phyloP scores from a whole-genome alignment of 495 filamentous ascomycete species.

The Talaromyces stipitatus region DNA sequence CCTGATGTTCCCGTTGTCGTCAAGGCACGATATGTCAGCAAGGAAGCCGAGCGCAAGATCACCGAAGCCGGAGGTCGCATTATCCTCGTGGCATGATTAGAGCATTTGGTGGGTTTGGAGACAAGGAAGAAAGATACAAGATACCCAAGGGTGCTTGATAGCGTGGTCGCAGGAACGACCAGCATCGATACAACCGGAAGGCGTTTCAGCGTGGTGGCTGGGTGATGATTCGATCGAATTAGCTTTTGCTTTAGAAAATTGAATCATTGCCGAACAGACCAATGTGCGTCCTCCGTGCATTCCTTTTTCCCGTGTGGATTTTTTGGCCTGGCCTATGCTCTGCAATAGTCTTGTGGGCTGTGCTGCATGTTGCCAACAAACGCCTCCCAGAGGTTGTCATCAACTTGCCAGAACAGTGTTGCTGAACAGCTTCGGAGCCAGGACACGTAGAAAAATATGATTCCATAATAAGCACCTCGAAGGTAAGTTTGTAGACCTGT shows the following conservation, averaged over 20 bases:
- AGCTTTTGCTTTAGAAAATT: conserved; percentile 8
- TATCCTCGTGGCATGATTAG: conserved; percentile 75
- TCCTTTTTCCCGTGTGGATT: background rate
- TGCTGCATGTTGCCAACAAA: background rate
- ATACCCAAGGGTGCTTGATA: background rate
- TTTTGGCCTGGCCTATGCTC: background rate
- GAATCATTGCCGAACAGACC: conserved; percentile 10
- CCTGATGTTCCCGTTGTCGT: conserved; percentile 81
- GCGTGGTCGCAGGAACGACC: conserved; percentile 4
- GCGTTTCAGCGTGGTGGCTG: conserved; percentile 9
- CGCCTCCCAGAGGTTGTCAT: background rate
- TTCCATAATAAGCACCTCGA: too few species aligned
- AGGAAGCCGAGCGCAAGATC: conserved; percentile 89
- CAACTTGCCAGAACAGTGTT: background rate
- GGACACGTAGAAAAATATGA: background rate
- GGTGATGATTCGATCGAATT: conserved; percentile 8
- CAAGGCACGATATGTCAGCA: conserved; percentile 79
- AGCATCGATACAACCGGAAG: background rate
- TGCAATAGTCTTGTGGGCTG: background rate
- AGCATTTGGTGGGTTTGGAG: background rate
- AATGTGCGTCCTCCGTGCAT: conserved; percentile 8
- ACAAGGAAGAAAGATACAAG: background rate
- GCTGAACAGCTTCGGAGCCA: too few species aligned
- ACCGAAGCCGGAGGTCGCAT: conserved; percentile 82
- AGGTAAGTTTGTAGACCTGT: background rate